Evolutionary conservation across 1,284 basidiomycete genomes (phyloP), one percentile per base, ranked within the genome.

Genomic region (Rugosomyces carneus): DNA sequence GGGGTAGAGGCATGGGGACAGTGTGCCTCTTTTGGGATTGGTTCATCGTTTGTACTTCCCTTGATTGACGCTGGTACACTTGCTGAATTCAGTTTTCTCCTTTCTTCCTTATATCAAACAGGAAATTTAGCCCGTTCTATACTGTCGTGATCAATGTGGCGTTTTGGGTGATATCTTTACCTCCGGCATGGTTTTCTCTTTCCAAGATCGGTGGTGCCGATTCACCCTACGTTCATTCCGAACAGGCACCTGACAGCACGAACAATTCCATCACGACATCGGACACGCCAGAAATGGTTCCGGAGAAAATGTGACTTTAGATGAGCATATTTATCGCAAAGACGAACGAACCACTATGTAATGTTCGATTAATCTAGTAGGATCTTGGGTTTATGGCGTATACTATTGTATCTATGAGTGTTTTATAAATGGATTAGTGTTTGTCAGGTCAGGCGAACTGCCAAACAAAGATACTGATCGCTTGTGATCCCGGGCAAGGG

Each of bases 1-100:
- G 53, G 54, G n/a, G 38, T 55, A 26, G 51, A 56, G 29, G 53
- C 53, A 1, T 58, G 48, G 51, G 51, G 53, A 8, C 51, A 56
- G 38, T 55, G 54, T 27, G 49, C 50, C 20, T 49, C 53, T n/a
- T 56, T 57, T 45, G 52, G 56, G 5, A 48, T 55, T 32, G 53
- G 51, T 34, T 57, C 52, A 10, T 57, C 53, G 56, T 55, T 40
- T n/a, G 52, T 53, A 11, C 40, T 16, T 37, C 15, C 13, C n/a
- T 16, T 34, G 31, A 16, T 34, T 16, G 15, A 34, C 15, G 31
- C 31, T n/a, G 15, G 3, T 34, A 34, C 31, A 34, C 13, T 6
- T 34, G 31, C 13, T 34, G 31, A 34, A 16, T n/a, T 8, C 18
- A 7, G 6, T 21, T 2, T 11, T 23, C 11, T 1, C 27, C 16